phyloP scores from a whole-genome alignment of 1,284 basidiomycete genomes.

The Boletus subluridellus region DNA sequence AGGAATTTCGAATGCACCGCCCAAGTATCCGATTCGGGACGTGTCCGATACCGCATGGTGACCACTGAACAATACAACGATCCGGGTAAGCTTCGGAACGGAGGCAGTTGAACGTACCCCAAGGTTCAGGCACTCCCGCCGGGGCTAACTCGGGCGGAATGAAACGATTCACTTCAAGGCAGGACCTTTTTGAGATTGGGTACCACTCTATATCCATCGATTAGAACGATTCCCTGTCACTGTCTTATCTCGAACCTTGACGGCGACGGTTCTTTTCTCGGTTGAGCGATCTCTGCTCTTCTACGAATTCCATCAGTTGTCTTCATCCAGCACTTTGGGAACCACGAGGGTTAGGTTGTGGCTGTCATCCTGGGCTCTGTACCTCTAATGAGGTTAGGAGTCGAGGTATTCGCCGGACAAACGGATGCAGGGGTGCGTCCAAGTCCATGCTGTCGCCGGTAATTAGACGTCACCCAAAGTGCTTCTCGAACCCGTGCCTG shows the following conservation, averaged over 20 bases:
- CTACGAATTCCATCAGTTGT: neutral
- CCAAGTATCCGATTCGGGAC: neutral
- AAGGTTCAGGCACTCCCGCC: neutral
- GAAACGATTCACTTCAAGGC: neutral
- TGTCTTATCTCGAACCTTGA: neutral
- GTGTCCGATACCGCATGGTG: neutral
- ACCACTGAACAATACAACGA: neutral
- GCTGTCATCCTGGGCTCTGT: neutral
- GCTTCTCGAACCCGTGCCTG: neutral
- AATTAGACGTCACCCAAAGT: neutral
- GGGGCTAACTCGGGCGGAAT: too few species aligned
- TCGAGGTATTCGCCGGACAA: neutral
- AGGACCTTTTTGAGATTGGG: neutral
- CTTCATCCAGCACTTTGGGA: neutral
- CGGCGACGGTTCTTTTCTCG: neutral
- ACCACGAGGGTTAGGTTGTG: too few species aligned
- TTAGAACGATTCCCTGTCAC: neutral
- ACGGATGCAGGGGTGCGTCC: neutral
- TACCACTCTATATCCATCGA: neutral
- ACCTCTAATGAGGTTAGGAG: neutral
- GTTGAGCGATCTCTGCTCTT: neutral
- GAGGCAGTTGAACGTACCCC: neutral
- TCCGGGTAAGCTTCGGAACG: neutral
- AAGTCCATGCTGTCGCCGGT: neutral
- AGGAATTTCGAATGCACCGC: neutral